Conservation (phyloP, 2,329 filamentous ascomycete species). For the Cryoendolithus antarcticus region DNA sequence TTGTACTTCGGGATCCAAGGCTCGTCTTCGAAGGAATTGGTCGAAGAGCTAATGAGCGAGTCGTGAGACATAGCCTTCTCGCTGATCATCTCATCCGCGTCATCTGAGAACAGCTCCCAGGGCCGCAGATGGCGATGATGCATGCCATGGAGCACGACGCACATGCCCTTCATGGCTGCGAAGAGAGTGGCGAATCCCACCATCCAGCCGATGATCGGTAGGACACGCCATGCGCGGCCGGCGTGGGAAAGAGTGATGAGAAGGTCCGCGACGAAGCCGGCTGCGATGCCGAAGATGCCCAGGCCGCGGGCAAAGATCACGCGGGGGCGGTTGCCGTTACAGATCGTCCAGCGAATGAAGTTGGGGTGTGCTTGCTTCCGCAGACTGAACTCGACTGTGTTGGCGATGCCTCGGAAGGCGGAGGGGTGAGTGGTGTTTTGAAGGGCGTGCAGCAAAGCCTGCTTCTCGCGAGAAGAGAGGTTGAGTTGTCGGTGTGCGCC, state of each 20-base stretch:
- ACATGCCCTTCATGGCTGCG: constrained; percentile 69
- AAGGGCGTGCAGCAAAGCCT: constrained; percentile 52
- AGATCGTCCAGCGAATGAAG: constrained; percentile 73
- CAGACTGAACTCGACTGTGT: constrained; percentile 54
- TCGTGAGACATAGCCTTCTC: constrained; percentile 28
- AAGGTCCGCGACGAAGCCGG: constrained; percentile 46
- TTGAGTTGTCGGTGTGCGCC: constrained; percentile 60
- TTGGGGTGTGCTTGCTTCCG: constrained; percentile 69
- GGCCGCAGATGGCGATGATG: constrained; percentile 66
- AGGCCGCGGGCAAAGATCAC: constrained; percentile 57
- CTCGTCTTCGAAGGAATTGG: constrained; percentile 60
- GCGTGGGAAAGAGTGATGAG: constrained; percentile 54
- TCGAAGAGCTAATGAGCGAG: constrained; percentile 45
- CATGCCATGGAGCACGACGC: constrained; percentile 61
- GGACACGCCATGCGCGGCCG: constrained; percentile 53
- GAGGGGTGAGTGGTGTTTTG: constrained; percentile 66
- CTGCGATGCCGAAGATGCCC: constrained; percentile 47
- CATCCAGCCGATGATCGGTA: constrained; percentile 55
- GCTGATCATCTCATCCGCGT: constrained; percentile 32
- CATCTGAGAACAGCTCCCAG: constrained; percentile 54
- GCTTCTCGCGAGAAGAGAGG: constrained; percentile 53
- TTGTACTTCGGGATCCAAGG: constrained; percentile 64
- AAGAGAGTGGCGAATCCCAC: constrained; percentile 60
- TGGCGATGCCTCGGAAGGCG: constrained; percentile 49
- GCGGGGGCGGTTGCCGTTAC: constrained; percentile 65